Conservation (phyloP, 208 protist species). For the Trypanosoma brucei region DNA sequence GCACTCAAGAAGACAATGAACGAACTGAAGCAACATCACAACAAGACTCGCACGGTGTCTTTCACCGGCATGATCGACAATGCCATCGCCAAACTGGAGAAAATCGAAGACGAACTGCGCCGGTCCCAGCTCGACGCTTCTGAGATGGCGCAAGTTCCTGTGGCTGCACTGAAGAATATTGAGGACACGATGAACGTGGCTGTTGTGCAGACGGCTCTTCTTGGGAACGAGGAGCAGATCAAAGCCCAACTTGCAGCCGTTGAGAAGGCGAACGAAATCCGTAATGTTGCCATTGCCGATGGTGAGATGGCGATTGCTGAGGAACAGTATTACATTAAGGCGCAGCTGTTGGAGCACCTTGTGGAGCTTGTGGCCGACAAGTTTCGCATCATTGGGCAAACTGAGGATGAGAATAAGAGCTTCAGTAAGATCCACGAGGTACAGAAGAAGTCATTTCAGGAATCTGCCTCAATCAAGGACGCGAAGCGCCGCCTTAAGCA, state of each 20-base stretch:
- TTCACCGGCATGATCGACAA: constrained; percentile 7
- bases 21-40: constrained; percentile 9
- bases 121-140: constrained; percentile 2
- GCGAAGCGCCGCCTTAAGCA: constrained; percentile 7
- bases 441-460: constrained; percentile 8
- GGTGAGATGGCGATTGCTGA: constrained; percentile 9
- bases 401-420: constrained; percentile 4
- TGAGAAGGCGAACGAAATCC: constrained; percentile 6
- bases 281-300: constrained; percentile 5
- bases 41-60: constrained; percentile 9
- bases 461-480: constrained; percentile 6
- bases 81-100: constrained; percentile 8
- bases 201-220: constrained; percentile 3
- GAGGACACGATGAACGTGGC: constrained; percentile 4
- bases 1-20: constrained; percentile 9
- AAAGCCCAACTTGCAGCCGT: background rate
- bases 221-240: constrained; percentile 7
- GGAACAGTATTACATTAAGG: constrained; percentile 10
- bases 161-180: constrained; percentile 3
- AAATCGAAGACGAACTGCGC: constrained; percentile 8
- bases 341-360: constrained; percentile 8
- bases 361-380: constrained; percentile 8
- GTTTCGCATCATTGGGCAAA: constrained; percentile 9
- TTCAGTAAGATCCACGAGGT: constrained; percentile 7
- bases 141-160: constrained; percentile 6